phyloP scores from a whole-genome alignment of 441 rosid species.

The Pelargonium australe region DNA sequence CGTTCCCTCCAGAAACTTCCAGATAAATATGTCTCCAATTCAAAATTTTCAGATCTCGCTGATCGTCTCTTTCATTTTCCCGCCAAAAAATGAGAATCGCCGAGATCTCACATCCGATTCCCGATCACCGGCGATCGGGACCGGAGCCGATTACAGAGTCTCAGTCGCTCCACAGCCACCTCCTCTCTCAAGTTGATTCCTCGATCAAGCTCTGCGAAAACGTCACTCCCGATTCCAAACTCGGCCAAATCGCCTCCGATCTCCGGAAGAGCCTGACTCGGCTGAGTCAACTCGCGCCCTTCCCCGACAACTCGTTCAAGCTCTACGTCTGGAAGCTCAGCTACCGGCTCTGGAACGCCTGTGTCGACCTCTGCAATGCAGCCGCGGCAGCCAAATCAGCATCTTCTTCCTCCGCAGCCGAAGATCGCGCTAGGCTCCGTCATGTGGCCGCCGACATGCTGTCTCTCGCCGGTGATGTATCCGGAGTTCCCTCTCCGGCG shows the following conservation, averaged over 20 bases:
- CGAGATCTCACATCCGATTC: constrained; percentile 58
- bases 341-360: constrained; percentile 91
- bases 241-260: constrained; percentile 36
- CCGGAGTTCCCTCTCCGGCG: constrained; percentile 69
- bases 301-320: constrained; percentile 50
- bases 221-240: constrained; percentile 27
- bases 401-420: constrained; percentile 28
- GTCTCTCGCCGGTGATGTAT: constrained; percentile 49
- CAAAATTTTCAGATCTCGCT: too few species aligned
- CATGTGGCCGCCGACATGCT: constrained; percentile 83
- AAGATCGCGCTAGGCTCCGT: constrained; percentile 50
- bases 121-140: constrained; percentile 35
- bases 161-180: constrained; percentile 17
- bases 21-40: too few species aligned
- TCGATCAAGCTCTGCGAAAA: constrained; percentile 53
- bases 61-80: constrained; percentile 14
- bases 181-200: constrained; percentile 63
- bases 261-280: constrained; percentile 51
- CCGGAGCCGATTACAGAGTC: constrained; percentile 2
- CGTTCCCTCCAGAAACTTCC: too few species aligned
- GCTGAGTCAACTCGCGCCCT: constrained; percentile 51
- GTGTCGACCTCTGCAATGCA: constrained; percentile 74
- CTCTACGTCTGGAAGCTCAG: constrained; percentile 84
- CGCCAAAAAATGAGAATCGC: constrained; percentile 69
- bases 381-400: constrained; percentile 32